These are phyloP conservation scores for Coemansia sp. DNA, from an alignment of 192 early-diverging fungal genomes.

Conservation along the genomic window DNA sequence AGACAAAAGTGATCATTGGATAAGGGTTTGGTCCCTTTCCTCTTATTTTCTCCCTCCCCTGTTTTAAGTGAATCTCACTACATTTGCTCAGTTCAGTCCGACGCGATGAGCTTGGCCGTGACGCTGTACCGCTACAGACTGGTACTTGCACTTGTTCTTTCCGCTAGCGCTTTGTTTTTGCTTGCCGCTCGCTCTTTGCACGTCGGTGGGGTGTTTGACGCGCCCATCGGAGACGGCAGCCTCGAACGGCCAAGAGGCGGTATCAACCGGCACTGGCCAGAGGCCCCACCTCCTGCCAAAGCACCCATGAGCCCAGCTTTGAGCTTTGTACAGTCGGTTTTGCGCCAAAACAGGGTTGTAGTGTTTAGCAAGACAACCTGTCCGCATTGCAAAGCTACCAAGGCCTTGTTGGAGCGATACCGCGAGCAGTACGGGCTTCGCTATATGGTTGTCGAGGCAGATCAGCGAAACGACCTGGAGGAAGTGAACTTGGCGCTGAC, in stretches of 20 bases:
- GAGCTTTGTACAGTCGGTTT: constrained; percentile 17
- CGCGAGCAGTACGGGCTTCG: constrained; percentile 21
- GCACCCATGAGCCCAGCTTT: constrained; percentile 8
- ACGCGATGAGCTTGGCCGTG: constrained; percentile 26
- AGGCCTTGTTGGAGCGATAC: constrained; percentile 47
- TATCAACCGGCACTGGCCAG: not conserved
- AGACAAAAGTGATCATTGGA: not conserved
- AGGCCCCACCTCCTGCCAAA: not conserved
- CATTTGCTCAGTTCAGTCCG: not conserved
- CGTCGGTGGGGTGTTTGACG: not conserved
- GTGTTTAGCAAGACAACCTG: constrained; percentile 75
- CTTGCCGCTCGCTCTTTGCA: constrained; percentile 4
- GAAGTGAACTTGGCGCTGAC: constrained; percentile 53
- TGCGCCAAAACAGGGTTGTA: constrained; percentile 23
- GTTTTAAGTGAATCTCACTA: not conserved
- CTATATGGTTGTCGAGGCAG: constrained; percentile 53
- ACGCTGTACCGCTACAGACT: constrained; percentile 32
- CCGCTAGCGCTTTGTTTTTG: constrained; percentile 11
- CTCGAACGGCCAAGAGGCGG: not conserved
- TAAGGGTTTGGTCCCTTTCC: not conserved
- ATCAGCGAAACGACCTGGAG: constrained; percentile 36
- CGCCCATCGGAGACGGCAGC: not conserved
- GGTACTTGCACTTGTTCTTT: constrained; percentile 20
- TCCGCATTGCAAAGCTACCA: constrained; percentile 64
- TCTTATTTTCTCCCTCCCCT: constrained; percentile 1